phyloP scores from a whole-genome alignment of 805 yeast genomes.

The Saccharomyces paradoxus region DNA sequence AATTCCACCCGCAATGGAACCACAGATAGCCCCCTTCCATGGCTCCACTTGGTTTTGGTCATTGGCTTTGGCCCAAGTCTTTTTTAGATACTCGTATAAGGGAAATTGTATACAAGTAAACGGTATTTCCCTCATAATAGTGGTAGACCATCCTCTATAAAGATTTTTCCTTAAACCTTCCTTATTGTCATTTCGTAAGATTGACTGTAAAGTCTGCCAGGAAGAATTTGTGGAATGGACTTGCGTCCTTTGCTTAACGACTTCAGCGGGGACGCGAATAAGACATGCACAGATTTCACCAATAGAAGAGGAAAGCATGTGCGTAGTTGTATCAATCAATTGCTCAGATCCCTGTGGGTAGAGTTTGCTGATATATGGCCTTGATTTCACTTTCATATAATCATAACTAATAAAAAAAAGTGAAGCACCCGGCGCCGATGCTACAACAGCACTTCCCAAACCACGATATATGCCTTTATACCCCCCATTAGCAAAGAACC shows the following conservation, averaged over 20 bases:
- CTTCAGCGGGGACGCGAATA: slow-evolving; percentile 95
- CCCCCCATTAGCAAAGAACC: slow-evolving; percentile 88
- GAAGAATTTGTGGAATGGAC: slow-evolving; percentile 51
- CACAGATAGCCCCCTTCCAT: slow-evolving; percentile 74
- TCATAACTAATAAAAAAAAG: slow-evolving; percentile 81
- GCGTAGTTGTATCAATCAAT: slow-evolving; percentile 42
- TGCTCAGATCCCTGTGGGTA: slow-evolving; percentile 16
- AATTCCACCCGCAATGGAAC: slow-evolving; percentile 72
- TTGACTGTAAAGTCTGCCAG: slow-evolving; percentile 52
- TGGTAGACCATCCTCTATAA: slow-evolving; percentile 88
- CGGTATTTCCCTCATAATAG: slow-evolving; percentile 92
- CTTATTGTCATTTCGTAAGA: slow-evolving; percentile 58
- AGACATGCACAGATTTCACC: slow-evolving; percentile 93
- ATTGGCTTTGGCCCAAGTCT: slow-evolving; percentile 43
- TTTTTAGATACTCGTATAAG: slow-evolving; percentile 75
- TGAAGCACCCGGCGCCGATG: slow-evolving; percentile 86
- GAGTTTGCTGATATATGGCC: slow-evolving; percentile 30
- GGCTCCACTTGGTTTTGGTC: slow-evolving; percentile 28
- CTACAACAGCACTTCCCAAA: slow-evolving; percentile 84
- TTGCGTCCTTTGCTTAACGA: slow-evolving; percentile 91
- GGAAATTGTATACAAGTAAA: slow-evolving; percentile 96
- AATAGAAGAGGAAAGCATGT: slow-evolving; percentile 79
- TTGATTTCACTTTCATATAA: slow-evolving; percentile 45
- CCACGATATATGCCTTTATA: slow-evolving; percentile 88
- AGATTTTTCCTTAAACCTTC: slow-evolving; percentile 74